Percentiles rank a stretch among this genome's conserved stretches.
Conservation (phyloP, 2,329 filamentous ascomycete species). For the Botrytis byssoidea region DNA sequence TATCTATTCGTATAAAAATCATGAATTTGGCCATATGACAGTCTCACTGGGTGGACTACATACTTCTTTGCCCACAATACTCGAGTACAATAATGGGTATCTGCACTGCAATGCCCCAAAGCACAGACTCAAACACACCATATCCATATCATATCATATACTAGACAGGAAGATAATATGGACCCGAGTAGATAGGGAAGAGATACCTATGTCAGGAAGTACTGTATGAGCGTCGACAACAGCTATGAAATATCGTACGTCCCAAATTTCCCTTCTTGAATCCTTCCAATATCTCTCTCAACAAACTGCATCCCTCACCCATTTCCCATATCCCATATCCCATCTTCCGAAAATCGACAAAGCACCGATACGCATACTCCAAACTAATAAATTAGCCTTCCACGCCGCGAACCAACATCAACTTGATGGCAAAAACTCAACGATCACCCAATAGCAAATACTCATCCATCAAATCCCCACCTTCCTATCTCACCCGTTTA, state of each 20-base stretch:
- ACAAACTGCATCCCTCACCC: not conserved
- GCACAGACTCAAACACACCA: not conserved
- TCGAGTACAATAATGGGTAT: not conserved
- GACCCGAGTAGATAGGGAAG: not conserved
- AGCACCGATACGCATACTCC: not conserved
- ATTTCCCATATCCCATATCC: not conserved
- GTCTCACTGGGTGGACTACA: not conserved
- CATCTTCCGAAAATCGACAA: conserved; percentile 3
- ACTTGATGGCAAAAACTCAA: not conserved
- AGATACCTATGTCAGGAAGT: not conserved
- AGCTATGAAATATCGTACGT: not conserved
- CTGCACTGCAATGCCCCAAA: conserved; percentile 5
- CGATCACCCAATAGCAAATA: not conserved
- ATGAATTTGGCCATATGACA: not conserved
- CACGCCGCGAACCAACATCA: not conserved
- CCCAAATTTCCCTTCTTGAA: not conserved
- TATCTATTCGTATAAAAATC: not conserved
- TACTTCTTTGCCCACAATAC: not conserved
- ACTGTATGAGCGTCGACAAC: not conserved
- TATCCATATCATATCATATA: not conserved
- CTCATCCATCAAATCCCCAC: not conserved
- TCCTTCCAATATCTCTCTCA: not conserved
- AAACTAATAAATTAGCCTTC: not conserved
- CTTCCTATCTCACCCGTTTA: not conserved
- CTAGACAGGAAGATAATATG: not conserved